Conservation (phyloP, 164 flowering plant species). For the Stephania japonica region DNA sequence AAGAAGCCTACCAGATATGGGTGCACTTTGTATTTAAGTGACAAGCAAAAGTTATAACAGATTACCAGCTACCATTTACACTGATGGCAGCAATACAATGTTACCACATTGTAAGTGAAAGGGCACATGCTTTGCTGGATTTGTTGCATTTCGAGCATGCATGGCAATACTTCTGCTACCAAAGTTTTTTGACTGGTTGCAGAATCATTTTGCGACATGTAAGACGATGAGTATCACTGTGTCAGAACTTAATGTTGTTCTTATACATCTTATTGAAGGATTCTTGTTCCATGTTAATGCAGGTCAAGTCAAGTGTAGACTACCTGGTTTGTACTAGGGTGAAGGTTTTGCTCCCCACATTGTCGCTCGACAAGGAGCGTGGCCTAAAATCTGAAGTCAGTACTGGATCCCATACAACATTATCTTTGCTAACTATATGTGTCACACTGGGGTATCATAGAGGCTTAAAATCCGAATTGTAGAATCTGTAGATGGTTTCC, state of each 20-base stretch:
- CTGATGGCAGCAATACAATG: neutral
- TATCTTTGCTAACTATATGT: no score
- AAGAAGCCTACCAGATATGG: neutral
- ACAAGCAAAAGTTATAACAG: neutral
- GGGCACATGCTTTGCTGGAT: neutral
- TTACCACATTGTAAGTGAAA: neutral
- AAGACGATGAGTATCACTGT: neutral
- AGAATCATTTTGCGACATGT: neutral
- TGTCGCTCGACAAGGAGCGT: neutral
- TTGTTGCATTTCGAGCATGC: neutral
- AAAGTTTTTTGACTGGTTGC: neutral
- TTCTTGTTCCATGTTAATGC: neutral
- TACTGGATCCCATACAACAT: neutral
- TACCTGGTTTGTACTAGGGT: neutral
- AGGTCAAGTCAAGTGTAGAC: neutral
- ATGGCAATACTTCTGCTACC: neutral
- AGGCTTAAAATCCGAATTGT: no score
- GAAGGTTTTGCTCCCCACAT: neutral
- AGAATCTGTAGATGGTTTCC: no score
- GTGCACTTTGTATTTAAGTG: neutral
- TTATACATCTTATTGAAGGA: neutral
- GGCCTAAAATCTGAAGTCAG: neutral
- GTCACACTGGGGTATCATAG: no score
- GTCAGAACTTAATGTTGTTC: neutral
- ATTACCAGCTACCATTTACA: neutral